phyloP scores from a whole-genome alignment of 495 filamentous ascomycete species.

The Penicillium alfredii region DNA sequence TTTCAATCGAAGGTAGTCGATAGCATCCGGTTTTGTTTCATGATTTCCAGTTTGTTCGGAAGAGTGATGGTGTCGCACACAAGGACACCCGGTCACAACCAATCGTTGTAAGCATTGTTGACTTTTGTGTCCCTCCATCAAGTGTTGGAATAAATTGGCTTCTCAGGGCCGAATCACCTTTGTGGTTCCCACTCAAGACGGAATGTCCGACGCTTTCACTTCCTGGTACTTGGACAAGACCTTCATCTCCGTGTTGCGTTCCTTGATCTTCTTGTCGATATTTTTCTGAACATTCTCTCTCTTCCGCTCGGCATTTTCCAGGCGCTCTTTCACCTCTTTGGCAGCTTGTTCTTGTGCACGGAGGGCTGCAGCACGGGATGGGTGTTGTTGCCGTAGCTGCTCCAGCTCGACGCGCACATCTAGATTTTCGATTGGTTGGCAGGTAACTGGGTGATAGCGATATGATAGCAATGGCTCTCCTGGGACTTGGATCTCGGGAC shows the following conservation, averaged over 20 bases:
- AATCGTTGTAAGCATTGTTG: too few species aligned
- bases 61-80: too few species aligned
- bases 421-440: constrained; percentile 25
- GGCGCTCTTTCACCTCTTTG: constrained; percentile 34
- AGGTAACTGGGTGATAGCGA: constrained; percentile 37
- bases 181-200: constrained; percentile 22
- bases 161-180: too few species aligned
- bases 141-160: too few species aligned
- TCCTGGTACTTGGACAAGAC: constrained; percentile 42
- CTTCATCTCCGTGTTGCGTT: constrained; percentile 42
- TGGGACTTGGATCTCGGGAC: constrained; percentile 37
- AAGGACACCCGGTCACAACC: too few species aligned
- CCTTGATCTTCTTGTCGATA: constrained; percentile 43
- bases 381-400: constrained; percentile 33
- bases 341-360: constrained; percentile 37
- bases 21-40: too few species aligned
- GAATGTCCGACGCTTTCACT: constrained; percentile 30
- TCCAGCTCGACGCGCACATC: constrained; percentile 32
- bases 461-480: constrained; percentile 26
- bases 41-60: too few species aligned
- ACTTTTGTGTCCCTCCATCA: too few species aligned
- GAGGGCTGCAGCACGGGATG: constrained; percentile 31
- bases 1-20: too few species aligned
- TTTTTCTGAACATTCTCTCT: constrained; percentile 37
- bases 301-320: constrained; percentile 36